Percentiles rank a stretch among this genome's conserved stretches.
phyloP scores from a whole-genome alignment of 2,329 filamentous ascomycete species.

The Xylariaceae sp. region DNA sequence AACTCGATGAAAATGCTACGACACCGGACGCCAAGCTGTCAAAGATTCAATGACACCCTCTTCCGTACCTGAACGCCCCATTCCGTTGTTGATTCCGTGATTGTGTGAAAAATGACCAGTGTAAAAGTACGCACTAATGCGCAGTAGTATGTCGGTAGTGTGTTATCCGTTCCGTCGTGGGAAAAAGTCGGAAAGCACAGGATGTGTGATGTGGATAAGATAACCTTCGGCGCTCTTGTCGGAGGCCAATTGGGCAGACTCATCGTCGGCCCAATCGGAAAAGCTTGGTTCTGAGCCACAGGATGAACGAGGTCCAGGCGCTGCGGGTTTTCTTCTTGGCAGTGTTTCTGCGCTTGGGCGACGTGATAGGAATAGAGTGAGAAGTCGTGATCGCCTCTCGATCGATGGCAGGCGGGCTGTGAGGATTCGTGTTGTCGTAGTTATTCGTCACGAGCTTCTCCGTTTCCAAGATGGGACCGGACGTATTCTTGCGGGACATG shows the following conservation, averaged over 20 bases:
- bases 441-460: constrained; percentile 47
- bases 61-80: constrained; percentile 25
- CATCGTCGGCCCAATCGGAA: constrained; percentile 36
- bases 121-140: background rate
- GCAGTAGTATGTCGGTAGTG: background rate
- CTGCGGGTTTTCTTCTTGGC: constrained; percentile 57
- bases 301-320: constrained; percentile 58
- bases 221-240: background rate
- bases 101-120: constrained; percentile 6
- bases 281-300: constrained; percentile 58
- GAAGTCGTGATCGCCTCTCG: constrained; percentile 33
- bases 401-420: constrained; percentile 28
- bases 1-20: background rate
- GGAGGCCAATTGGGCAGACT: background rate
- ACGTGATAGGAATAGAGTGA: constrained; percentile 42
- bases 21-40: constrained; percentile 8
- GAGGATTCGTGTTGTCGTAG: constrained; percentile 39
- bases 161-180: background rate
- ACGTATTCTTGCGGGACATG: constrained; percentile 26
- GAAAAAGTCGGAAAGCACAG: background rate
- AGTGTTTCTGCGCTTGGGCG: constrained; percentile 38
- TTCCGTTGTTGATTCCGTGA: constrained; percentile 12
- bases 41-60: constrained; percentile 1
- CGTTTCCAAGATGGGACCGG: constrained; percentile 20
- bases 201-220: background rate